Conservation (phyloP, 257 asterid genomes). For the Mitragyna speciosa region DNA sequence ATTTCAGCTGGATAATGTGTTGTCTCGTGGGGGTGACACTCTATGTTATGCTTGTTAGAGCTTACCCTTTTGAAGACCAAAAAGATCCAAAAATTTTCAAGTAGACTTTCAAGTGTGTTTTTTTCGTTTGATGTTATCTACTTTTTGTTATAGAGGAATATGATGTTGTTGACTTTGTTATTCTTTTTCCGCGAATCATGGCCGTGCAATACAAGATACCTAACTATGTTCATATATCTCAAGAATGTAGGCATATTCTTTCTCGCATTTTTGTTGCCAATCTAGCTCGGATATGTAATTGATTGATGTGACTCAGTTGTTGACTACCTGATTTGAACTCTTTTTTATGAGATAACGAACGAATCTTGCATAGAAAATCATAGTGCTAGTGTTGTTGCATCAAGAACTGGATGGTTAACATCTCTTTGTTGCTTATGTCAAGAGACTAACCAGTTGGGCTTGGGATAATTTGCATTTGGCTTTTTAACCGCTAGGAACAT, state of each 20-base stretch:
- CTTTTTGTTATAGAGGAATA: not conserved
- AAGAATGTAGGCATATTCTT: constrained; percentile 81
- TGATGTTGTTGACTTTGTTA: not conserved
- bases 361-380: not conserved
- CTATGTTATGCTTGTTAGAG: constrained; percentile 81
- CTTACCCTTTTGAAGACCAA: constrained; percentile 79
- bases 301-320: not conserved
- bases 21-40: constrained; percentile 90
- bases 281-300: constrained; percentile 48
- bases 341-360: not conserved
- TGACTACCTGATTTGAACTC: not conserved
- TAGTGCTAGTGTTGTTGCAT: not conserved
- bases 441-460: not conserved
- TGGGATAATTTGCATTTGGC: not conserved
- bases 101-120: constrained; percentile 66
- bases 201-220: constrained; percentile 79
- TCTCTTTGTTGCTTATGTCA: constrained; percentile 1
- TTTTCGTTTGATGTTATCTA: constrained; percentile 6
- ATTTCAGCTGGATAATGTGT: constrained; percentile 72
- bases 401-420: not conserved
- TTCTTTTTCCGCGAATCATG: constrained; percentile 68
- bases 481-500: not conserved
- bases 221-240: constrained; percentile 82
- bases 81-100: constrained; percentile 76
- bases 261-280: constrained; percentile 77